Percentiles rank a stretch among this genome's conserved stretches.
These are phyloP conservation scores for Solanum dulcamara DNA, from an alignment of 257 asterid genomes.

Conservation along the genomic window DNA sequence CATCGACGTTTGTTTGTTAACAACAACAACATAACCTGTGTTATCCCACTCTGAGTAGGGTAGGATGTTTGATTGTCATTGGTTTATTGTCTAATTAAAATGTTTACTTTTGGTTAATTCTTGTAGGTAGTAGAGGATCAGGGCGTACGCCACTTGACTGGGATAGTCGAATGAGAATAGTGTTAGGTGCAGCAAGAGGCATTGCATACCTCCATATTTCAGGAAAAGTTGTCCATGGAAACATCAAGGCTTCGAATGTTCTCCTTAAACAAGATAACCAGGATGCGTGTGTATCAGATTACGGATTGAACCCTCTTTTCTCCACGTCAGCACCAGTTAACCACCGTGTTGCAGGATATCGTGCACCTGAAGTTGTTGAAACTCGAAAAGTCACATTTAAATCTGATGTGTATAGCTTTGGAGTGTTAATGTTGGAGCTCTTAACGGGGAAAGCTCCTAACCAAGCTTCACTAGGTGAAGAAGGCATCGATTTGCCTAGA, in stretches of 20 bases:
- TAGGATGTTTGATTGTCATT: background rate
- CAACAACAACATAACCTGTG: background rate
- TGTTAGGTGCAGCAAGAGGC: slow-evolving; percentile 71
- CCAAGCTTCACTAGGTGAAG: slow-evolving; percentile 88
- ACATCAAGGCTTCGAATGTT: slow-evolving; percentile 88
- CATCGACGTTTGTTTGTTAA: background rate
- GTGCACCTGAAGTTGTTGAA: slow-evolving; percentile 91
- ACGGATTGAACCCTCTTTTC: slow-evolving; percentile 74
- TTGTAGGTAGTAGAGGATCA: slow-evolving; percentile 87
- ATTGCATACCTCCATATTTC: slow-evolving; percentile 67
- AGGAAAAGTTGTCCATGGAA: slow-evolving; percentile 70
- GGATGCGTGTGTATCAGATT: slow-evolving; percentile 66
- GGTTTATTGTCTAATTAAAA: background rate
- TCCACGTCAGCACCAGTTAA: slow-evolving; percentile 44
- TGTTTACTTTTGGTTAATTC: background rate
- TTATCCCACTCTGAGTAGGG: background rate
- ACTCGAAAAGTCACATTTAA: slow-evolving; percentile 66
- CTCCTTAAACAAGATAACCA: slow-evolving; percentile 62
- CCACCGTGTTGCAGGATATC: slow-evolving; percentile 79
- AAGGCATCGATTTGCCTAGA: slow-evolving; percentile 88
- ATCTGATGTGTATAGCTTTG: slow-evolving; percentile 86
- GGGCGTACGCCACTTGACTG: slow-evolving; percentile 96
- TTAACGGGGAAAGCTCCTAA: slow-evolving; percentile 91
- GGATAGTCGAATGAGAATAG: slow-evolving; percentile 76
- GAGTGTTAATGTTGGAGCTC: slow-evolving; percentile 69